Evolutionary conservation across 2,329 filamentous ascomycete species (phyloP).

Genomic region (Trichoderma sp.): DNA sequence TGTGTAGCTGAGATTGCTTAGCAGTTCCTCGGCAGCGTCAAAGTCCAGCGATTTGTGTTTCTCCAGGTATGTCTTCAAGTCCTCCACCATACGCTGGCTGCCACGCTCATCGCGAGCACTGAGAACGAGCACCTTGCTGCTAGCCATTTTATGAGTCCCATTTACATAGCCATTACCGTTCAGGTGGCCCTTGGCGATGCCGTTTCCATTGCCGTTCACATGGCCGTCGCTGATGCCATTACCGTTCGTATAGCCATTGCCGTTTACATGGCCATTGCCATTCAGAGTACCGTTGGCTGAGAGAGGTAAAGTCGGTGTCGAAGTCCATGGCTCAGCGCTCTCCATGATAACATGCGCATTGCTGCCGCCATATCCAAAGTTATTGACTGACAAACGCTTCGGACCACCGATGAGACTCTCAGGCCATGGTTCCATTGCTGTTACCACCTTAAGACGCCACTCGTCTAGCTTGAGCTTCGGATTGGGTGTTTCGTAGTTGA

Average conservation of each 20-base stretch:
- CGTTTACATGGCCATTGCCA: neutral
- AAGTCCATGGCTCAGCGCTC: neutral
- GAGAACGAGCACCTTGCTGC: neutral
- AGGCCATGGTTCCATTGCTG: constrained; percentile 23
- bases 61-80: neutral
- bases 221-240: neutral
- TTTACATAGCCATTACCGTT: neutral
- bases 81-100: neutral
- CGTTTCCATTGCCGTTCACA: neutral
- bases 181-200: neutral
- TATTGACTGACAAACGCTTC: constrained; percentile 30
- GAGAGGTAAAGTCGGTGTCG: neutral
- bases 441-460: constrained; percentile 24
- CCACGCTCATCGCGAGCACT: neutral
- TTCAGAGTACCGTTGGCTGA: neutral
- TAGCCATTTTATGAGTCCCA: neutral
- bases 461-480: constrained; percentile 18
- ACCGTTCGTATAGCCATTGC: neutral
- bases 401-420: neutral
- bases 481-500: constrained; percentile 1
- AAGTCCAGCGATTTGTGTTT: neutral
- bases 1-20: neutral
- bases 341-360: constrained; percentile 20
- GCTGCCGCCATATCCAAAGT: constrained; percentile 35
- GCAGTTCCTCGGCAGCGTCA: neutral